Evolutionary conservation across 2,329 filamentous ascomycete species (phyloP), one percentile per base, ranked within the genome.

Genomic region (Trichoderma semiorbis): DNA sequence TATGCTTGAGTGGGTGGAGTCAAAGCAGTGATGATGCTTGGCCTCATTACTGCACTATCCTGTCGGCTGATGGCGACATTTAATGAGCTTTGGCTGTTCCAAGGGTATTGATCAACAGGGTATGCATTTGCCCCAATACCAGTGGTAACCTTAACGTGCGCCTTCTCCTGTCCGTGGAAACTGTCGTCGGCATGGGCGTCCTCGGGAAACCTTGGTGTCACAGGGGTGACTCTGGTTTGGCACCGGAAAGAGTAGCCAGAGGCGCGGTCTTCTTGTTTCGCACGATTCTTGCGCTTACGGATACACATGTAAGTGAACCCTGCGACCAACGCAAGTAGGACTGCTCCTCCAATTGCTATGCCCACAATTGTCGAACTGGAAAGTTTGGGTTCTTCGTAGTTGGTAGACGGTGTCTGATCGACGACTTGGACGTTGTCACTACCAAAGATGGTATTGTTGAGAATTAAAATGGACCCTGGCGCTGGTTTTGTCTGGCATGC

Each of bases 161-260:
- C 21, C 47, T 72, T 67, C 50, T 67, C 34, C 14, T 72, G 21
- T 2, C 28, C 60, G 47, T 63, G 66, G 39, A 72, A 72, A 24
- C 32, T 30, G 34, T 71, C 72, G 28, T 73, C 62, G 39, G 63
- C n/a, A 5, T 62, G 55, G 21, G 21, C 36, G 18, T 47, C 12
- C 5, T 62, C 66, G 11, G 66, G 66, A 30, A 64, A 70, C 18
- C 24, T 65, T 3, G 28, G 30, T 3, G 53, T 69, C 30, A 70
- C 32, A 12, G 68, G 68, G 5, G 68, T 63, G 24, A 70, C 58
- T 30, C 68, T 64, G 7, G 58, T 83, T 71, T 86, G 84, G 78
- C 86, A 88, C 36, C 83, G 83, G 78, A 88, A 88, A 2, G 84
- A 86, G 32, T 88, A 80, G 5, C 84, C 82, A 0, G 86, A 87